A percentile compares a stretch with the other conserved stretches of the same genome.
Conservation (phyloP, 805 yeast genomes). For the Nakazawaea anatomiae region DNA sequence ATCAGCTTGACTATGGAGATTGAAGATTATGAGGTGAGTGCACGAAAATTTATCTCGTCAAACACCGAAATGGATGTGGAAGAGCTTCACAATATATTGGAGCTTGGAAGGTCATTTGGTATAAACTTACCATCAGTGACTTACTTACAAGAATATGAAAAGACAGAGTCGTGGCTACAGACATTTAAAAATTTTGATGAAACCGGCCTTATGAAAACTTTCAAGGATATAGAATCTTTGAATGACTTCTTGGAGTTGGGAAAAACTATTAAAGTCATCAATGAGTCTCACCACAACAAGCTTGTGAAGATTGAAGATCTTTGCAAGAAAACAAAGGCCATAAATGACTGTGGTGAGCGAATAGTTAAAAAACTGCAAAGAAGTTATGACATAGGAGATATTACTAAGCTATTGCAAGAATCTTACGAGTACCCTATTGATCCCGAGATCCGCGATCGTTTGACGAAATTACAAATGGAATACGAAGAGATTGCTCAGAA, state of each 20-base stretch:
- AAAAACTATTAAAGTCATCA: slow-evolving; percentile 10
- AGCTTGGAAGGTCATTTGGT: slow-evolving; percentile 56
- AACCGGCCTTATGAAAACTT: slow-evolving; percentile 6
- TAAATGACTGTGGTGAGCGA: slow-evolving; percentile 9
- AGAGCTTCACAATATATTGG: slow-evolving; percentile 49
- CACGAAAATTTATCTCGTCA: slow-evolving; percentile 21
- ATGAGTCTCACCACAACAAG: slow-evolving; percentile 13
- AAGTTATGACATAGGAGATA: not conserved
- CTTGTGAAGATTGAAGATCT: slow-evolving; percentile 11
- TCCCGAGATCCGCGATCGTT: not conserved
- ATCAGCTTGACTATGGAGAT: slow-evolving; percentile 48
- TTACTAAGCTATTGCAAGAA: not conserved
- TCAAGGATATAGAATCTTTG: slow-evolving; percentile 1
- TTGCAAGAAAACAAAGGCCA: slow-evolving; percentile 12
- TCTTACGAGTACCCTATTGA: slow-evolving; percentile 9
- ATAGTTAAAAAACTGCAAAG: not conserved
- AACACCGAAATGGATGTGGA: slow-evolving; percentile 18
- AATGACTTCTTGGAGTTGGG: slow-evolving; percentile 19
- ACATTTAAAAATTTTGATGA: slow-evolving; percentile 23
- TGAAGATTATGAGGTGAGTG: slow-evolving; percentile 42
- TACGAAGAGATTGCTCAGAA: slow-evolving; percentile 14
- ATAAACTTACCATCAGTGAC: slow-evolving; percentile 44
- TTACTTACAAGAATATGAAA: slow-evolving; percentile 30
- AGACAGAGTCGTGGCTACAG: slow-evolving; percentile 34
- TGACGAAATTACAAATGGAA: slow-evolving; percentile 1